Percentiles rank a stretch among this genome's conserved stretches.
Conservation (phyloP, 1,139 yeast species). For the Pichia sp. region DNA sequence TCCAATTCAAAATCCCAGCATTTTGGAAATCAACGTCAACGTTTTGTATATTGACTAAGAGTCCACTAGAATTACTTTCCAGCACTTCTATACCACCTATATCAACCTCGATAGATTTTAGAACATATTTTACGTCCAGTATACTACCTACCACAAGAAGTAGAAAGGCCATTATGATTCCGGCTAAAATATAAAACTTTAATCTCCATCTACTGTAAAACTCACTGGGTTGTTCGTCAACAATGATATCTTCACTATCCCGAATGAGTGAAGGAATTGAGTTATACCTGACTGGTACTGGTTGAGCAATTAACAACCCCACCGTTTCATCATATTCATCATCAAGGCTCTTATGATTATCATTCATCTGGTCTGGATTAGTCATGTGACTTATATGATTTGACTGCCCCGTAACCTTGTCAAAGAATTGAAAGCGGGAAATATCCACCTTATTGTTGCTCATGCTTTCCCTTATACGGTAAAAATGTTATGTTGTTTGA, state of each 20-base stretch:
- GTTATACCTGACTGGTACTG: conserved; percentile 5
- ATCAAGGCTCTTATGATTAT: background rate
- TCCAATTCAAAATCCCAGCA: conserved; percentile 7
- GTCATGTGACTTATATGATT: background rate
- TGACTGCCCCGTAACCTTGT: conserved; percentile 2
- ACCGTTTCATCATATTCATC: background rate
- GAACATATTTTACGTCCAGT: background rate
- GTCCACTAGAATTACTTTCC: background rate
- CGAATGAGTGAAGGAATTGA: conserved; percentile 3
- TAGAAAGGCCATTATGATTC: background rate
- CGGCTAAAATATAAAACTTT: background rate
- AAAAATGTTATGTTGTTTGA: background rate
- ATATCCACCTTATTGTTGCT: background rate
- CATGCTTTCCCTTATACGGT: background rate
- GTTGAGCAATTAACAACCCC: conserved; percentile 7
- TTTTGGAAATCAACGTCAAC: background rate
- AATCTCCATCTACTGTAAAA: conserved; percentile 2
- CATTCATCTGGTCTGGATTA: background rate
- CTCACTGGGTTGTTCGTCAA: conserved; percentile 7
- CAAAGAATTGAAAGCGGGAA: background rate
- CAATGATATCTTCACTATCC: conserved; percentile 1
- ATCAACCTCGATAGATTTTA: background rate
- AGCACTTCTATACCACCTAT: background rate
- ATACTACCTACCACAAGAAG: background rate
- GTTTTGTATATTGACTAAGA: background rate